A percentile compares a stretch with the other conserved stretches of the same genome.
phyloP scores from a whole-genome alignment of 1,139 yeast genomes.

The Taphrina wiesneri region DNA sequence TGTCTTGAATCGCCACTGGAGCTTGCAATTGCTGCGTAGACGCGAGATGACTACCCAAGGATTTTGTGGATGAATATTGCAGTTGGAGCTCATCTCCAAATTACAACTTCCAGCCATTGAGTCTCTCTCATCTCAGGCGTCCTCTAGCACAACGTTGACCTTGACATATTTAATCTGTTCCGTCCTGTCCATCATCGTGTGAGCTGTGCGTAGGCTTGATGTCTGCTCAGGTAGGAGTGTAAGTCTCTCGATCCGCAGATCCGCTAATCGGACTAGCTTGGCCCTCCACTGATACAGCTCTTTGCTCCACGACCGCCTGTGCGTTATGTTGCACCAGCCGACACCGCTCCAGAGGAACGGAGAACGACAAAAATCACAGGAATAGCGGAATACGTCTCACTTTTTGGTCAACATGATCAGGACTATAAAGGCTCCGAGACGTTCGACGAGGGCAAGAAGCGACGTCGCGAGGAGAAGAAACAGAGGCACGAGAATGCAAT shows the following conservation, averaged over 20 bases:
- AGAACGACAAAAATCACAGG: slow-evolving; percentile 58
- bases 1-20: no score
- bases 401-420: slow-evolving; percentile 47
- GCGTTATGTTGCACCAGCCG: slow-evolving; percentile 56
- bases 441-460: slow-evolving; percentile 47
- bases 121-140: neutral
- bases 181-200: neutral
- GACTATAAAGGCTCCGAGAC: slow-evolving; percentile 47
- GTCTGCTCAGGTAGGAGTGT: slow-evolving; percentile 26
- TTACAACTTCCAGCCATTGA: neutral
- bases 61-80: neutral
- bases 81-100: neutral
- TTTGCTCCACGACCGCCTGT: slow-evolving; percentile 74
- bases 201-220: neutral
- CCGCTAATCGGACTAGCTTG: slow-evolving; percentile 51
- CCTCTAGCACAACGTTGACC: neutral
- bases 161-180: no score
- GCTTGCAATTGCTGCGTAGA: no score
- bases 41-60: neutral
- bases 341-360: slow-evolving; percentile 57
- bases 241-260: neutral
- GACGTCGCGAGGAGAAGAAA: slow-evolving; percentile 45
- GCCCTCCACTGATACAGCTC: slow-evolving; percentile 49
- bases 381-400: slow-evolving; percentile 49
- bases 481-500: slow-evolving; percentile 44